These are phyloP conservation scores for Penicillium pulvis DNA, from an alignment of 495 filamentous ascomycete genomes.

Conservation along the genomic window DNA sequence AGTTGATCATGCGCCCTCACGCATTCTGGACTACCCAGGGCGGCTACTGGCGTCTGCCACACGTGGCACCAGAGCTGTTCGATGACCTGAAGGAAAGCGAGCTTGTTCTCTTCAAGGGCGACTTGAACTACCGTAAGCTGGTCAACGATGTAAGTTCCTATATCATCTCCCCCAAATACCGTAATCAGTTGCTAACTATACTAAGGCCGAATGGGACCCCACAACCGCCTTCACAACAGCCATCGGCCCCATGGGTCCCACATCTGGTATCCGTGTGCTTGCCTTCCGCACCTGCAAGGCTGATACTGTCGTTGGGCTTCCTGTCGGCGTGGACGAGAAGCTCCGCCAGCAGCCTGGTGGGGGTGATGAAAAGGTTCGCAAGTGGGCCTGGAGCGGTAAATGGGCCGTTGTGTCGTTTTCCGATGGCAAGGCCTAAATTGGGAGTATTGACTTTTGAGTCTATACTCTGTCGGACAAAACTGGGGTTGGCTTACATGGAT, in stretches of 20 bases:
- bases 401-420: conserved; percentile 94
- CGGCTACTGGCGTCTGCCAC: conserved; percentile 83
- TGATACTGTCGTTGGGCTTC: conserved; percentile 90
- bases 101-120: conserved; percentile 95
- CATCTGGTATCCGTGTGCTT: conserved; percentile 77
- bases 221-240: conserved; percentile 84
- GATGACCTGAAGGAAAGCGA: conserved; percentile 82
- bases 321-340: conserved; percentile 76
- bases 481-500: neutral
- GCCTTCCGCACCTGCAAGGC: conserved; percentile 94
- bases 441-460: neutral
- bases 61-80: conserved; percentile 62
- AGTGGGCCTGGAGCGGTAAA: conserved; percentile 98
- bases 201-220: conserved; percentile 78
- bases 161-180: neutral
- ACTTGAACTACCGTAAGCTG: conserved; percentile 93
- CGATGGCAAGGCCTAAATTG: conserved; percentile 59
- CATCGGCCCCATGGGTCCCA: conserved; percentile 81
- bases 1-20: conserved; percentile 78
- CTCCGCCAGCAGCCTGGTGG: conserved; percentile 67
- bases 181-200: conserved; percentile 15
- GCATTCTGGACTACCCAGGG: conserved; percentile 86
- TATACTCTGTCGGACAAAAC: neutral
- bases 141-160: conserved; percentile 72
- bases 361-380: conserved; percentile 68